phyloP scores from a whole-genome alignment of 495 filamentous ascomycete genomes.

The Lophium mytilinum region DNA sequence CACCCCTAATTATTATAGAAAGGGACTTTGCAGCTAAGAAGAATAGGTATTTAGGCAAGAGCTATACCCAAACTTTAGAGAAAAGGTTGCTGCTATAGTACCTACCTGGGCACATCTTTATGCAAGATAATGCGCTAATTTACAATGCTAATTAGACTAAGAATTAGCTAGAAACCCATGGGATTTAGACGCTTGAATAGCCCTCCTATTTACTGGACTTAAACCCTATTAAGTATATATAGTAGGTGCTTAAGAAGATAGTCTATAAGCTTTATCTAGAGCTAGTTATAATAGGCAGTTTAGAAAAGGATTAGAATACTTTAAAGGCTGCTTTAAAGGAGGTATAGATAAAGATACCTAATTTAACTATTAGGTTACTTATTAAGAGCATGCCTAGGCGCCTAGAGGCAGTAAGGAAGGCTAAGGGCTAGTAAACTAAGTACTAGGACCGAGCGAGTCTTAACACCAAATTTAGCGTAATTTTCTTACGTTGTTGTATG shows the following conservation, averaged over 20 bases:
- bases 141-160: constrained; percentile 11
- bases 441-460: too few species aligned
- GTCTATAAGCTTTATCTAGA: constrained; percentile 14
- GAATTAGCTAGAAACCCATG: constrained; percentile 1
- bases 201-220: constrained; percentile 18
- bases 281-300: not conserved
- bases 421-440: too few species aligned
- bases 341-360: too few species aligned
- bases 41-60: too few species aligned
- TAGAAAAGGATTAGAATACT: not conserved
- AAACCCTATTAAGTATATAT: constrained; percentile 21
- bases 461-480: too few species aligned
- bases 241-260: constrained; percentile 9
- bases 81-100: not conserved
- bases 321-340: constrained; percentile 3
- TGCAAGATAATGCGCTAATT: constrained; percentile 14
- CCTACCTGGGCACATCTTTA: constrained; percentile 2
- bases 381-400: too few species aligned
- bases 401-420: too few species aligned
- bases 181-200: constrained; percentile 4
- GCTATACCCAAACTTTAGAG: not conserved
- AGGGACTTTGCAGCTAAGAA: not conserved
- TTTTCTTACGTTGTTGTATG: too few species aligned
- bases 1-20: constrained; percentile 4
- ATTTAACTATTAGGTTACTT: too few species aligned